Evolutionary conservation across 306 rosid genomes (phyloP), one percentile per base, ranked within the genome.

Genomic region (Vicia faba): DNA sequence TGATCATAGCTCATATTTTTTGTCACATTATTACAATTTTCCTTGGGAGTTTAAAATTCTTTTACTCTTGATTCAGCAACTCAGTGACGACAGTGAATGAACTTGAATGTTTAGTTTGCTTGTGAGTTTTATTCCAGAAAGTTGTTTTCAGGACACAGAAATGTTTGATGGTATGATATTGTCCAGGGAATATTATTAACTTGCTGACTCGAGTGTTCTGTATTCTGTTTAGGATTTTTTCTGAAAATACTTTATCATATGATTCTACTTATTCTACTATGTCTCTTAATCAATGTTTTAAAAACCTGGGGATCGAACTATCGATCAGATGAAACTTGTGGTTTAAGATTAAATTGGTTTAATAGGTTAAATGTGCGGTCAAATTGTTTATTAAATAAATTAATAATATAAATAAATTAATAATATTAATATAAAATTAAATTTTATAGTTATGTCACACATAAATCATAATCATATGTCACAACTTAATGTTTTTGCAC

Each of bases 1-100:
- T 92, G 76, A 83, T 55, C 39, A 28, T 71, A 66, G 67, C 33
- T 48, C 49, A 80, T 73, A 67, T 72, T 63, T 75, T 72, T 82
- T 63, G 46, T 26, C 66, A 68, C 31, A 50, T 59, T 50, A 60
- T 11, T 7, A 13, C 54, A 28, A 58, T 70, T 74, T 26, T 74
- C 51, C 48, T 78, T 72, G 71, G 46, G 65, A 38, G 19, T 54
- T 73, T 44, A 26, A 56, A 57, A 80, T 81, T 38, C 70, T 78
- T 75, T 60, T 25, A 3, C 45, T 15, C 45, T 43, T 31, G 5
- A 44, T 20, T 71, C 71, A 55, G 58, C 53, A 55, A 69, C 64
- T 69, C 11, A 58, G 51, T 44, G 58, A 40, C 66, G 46, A 35
- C 57, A 51, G 77, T 67, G 75, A 72, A 69, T 35, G 79, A 15